phyloP scores from a whole-genome alignment of 441 rosid genomes.

The Metrosideros polymorpha region DNA sequence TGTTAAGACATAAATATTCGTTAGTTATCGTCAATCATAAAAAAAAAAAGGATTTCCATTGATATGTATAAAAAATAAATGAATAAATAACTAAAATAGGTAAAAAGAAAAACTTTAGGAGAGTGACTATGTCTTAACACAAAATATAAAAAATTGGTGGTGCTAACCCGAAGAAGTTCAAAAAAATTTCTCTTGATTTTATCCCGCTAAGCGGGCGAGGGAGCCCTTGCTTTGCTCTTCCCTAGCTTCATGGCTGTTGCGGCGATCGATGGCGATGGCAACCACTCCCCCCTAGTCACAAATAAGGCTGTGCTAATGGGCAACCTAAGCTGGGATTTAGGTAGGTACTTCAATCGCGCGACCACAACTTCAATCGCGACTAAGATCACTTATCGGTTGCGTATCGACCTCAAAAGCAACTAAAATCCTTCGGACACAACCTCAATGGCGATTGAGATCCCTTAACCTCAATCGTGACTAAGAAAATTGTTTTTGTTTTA shows the following conservation, averaged over 20 bases:
- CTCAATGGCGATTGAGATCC: background rate
- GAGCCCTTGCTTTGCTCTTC: background rate
- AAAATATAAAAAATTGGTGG: background rate
- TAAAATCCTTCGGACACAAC: background rate
- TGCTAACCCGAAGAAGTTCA: background rate
- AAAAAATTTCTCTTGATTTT: background rate
- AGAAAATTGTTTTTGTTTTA: too few relatives aligned
- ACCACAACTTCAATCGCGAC: background rate
- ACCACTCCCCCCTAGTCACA: background rate
- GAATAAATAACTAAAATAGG: too few relatives aligned
- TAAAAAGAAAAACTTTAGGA: background rate
- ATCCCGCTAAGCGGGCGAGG: background rate
- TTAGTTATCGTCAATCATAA: too few relatives aligned
- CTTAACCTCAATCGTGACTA: background rate
- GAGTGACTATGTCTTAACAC: background rate
- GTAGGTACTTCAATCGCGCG: background rate
- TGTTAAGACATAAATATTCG: too few relatives aligned
- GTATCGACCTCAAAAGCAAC: background rate
- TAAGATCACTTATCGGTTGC: background rate
- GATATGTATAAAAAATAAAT: too few relatives aligned
- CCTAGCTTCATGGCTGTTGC: background rate
- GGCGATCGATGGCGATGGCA: background rate
- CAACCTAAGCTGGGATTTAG: background rate
- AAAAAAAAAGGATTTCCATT: too few relatives aligned
- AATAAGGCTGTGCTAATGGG: background rate